Evolutionary conservation across 2,329 filamentous ascomycete genomes (phyloP).

Genomic region (Cordyceps pruinosa): DNA sequence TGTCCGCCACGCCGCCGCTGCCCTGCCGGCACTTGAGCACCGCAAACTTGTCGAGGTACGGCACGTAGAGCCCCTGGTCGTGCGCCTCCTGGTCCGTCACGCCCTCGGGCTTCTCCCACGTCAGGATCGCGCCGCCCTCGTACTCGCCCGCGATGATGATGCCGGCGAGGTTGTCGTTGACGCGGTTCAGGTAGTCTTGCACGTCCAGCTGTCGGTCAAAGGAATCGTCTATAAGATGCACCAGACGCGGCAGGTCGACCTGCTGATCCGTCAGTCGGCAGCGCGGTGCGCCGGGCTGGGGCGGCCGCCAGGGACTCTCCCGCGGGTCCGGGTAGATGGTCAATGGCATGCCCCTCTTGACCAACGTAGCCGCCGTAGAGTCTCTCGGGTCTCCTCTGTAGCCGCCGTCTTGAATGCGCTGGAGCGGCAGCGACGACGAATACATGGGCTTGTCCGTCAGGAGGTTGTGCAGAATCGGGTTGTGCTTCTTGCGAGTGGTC

Average conservation of each 20-base stretch:
- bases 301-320: conserved; percentile 60
- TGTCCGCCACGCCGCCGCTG: conserved; percentile 85
- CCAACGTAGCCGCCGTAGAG: conserved; percentile 61
- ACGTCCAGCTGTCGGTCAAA: conserved; percentile 82
- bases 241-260: conserved; percentile 75
- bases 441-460: conserved; percentile 90
- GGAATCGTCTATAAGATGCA: conserved; percentile 87
- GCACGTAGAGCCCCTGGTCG: conserved; percentile 61
- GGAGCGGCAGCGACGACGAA: conserved; percentile 80
- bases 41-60: conserved; percentile 96
- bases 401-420: conserved; percentile 47
- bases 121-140: conserved; percentile 89
- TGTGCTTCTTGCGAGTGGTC: conserved; percentile 52
- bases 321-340: conserved; percentile 75
- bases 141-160: conserved; percentile 95
- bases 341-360: conserved; percentile 86
- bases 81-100: conserved; percentile 48
- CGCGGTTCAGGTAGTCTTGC: conserved; percentile 72
- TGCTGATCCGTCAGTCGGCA: conserved; percentile 70
- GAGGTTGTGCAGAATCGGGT: conserved; percentile 90
- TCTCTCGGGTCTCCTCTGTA: conserved; percentile 20
- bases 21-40: conserved; percentile 85
- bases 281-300: conserved; percentile 49
- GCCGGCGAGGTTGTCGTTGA: conserved; percentile 75
- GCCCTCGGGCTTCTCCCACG: conserved; percentile 75